Evolutionary conservation across 495 filamentous ascomycete genomes (phyloP).

Genomic region (Podospora australis): DNA sequence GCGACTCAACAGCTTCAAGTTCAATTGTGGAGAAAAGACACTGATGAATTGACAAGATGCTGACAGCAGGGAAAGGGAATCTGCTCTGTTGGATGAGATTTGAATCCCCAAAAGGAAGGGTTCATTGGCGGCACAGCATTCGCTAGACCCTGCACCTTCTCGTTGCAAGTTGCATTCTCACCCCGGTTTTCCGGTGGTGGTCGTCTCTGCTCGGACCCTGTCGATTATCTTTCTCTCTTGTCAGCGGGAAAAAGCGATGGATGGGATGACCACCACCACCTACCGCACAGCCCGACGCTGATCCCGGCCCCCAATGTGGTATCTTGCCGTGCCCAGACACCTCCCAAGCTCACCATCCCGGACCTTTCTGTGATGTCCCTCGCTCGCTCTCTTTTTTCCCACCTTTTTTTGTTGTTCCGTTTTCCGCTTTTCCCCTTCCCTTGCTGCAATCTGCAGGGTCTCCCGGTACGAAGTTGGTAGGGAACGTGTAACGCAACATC

Average conservation of each 20-base stretch:
- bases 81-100: neutral
- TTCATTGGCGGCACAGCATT: neutral
- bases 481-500: too few species aligned
- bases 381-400: neutral
- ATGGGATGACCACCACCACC: conserved; percentile 1
- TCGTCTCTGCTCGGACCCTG: conserved; percentile 1
- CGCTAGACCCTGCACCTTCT: neutral
- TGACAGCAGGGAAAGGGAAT: neutral
- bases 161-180: neutral
- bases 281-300: neutral
- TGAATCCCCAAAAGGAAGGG: neutral
- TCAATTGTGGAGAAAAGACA: too few species aligned
- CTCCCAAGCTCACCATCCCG: too few species aligned
- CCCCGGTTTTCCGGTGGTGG: conserved; percentile 2
- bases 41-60: neutral
- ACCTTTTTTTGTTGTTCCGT: neutral
- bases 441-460: too few species aligned
- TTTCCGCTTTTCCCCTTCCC: neutral
- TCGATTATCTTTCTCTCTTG: too few species aligned
- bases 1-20: too few species aligned
- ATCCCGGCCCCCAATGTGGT: conserved; percentile 9
- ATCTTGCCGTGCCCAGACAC: too few species aligned
- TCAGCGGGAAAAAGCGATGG: too few species aligned
- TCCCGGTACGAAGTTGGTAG: too few species aligned
- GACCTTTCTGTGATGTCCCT: neutral